Evolutionary conservation across 2,329 filamentous ascomycete species (phyloP).

Genomic region (Xylaria sp.): DNA sequence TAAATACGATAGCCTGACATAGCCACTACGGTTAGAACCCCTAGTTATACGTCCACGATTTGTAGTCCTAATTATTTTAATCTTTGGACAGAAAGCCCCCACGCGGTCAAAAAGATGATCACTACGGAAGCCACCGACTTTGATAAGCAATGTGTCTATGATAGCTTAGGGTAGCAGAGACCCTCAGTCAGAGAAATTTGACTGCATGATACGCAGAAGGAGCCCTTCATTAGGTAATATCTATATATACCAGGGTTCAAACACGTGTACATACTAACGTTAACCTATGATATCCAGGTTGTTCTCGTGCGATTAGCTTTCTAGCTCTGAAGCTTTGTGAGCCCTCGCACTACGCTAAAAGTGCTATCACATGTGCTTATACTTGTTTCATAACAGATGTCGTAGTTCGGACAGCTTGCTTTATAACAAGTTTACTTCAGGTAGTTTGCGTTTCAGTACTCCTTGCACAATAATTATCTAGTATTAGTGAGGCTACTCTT

Average conservation of each 20-base stretch:
- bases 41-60: not conserved
- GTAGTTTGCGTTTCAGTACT: not conserved
- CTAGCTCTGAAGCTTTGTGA: not conserved
- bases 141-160: not conserved
- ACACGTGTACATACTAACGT: not conserved
- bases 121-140: not conserved
- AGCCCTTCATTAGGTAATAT: not conserved
- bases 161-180: not conserved
- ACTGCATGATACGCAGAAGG: too few relatives aligned
- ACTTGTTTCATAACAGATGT: not conserved
- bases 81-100: not conserved
- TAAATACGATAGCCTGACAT: not conserved
- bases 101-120: not conserved
- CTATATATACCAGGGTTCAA: not conserved
- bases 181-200: not conserved
- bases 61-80: not conserved
- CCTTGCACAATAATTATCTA: not conserved
- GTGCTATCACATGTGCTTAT: not conserved
- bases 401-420: not conserved
- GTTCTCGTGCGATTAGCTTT: not conserved
- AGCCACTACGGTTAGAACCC: not conserved
- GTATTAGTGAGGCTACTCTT: not conserved
- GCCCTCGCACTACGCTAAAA: not conserved
- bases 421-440: not conserved
- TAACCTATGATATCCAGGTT: not conserved